These are phyloP conservation scores for Trametes cinnabarina DNA, from an alignment of 768 basidiomycete species.

Conservation along the genomic window DNA sequence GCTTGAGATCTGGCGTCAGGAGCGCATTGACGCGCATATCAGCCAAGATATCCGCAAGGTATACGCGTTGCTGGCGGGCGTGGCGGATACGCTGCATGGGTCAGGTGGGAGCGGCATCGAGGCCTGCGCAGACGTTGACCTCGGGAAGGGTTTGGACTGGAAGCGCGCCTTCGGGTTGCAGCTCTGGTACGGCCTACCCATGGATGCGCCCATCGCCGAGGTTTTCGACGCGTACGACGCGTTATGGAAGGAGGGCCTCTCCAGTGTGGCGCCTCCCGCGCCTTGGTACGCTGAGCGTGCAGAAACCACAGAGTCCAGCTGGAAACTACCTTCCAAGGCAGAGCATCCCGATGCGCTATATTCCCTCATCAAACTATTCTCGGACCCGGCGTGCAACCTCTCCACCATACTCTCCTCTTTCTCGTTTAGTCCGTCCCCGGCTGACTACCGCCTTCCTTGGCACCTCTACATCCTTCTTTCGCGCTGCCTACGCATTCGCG, in stretches of 20 bases:
- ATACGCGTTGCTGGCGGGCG: conserved; percentile 82
- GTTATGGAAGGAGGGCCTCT: conserved; percentile 36
- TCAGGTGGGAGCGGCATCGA: conserved; percentile 50
- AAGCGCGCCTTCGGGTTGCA: conserved; percentile 88
- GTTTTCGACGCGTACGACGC: conserved; percentile 63
- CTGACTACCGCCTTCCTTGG: conserved; percentile 88
- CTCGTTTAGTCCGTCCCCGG: conserved; percentile 69
- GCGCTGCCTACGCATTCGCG: conserved; percentile 75
- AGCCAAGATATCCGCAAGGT: conserved; percentile 68
- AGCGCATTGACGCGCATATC: conserved; percentile 70
- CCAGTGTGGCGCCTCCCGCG: conserved; percentile 49
- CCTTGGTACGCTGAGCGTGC: conserved; percentile 54
- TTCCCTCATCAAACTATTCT: conserved; percentile 74
- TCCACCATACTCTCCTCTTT: conserved; percentile 69
- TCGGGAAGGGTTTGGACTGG: conserved; percentile 85
- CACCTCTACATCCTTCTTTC: conserved; percentile 89
- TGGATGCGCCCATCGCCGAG: conserved; percentile 68
- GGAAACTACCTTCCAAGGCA: conserved; percentile 45
- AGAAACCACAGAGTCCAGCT: conserved; percentile 28
- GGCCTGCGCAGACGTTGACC: conserved; percentile 54
- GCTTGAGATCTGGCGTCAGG: conserved; percentile 77
- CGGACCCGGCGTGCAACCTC: conserved; percentile 67
- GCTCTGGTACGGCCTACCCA: conserved; percentile 81
- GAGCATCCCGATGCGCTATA: conserved; percentile 71
- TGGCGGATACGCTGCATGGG: conserved; percentile 57